Evolutionary conservation across 1,139 yeast species (phyloP), one percentile per base, ranked within the genome.

Genomic region (Eremothecium cymbalariae): DNA sequence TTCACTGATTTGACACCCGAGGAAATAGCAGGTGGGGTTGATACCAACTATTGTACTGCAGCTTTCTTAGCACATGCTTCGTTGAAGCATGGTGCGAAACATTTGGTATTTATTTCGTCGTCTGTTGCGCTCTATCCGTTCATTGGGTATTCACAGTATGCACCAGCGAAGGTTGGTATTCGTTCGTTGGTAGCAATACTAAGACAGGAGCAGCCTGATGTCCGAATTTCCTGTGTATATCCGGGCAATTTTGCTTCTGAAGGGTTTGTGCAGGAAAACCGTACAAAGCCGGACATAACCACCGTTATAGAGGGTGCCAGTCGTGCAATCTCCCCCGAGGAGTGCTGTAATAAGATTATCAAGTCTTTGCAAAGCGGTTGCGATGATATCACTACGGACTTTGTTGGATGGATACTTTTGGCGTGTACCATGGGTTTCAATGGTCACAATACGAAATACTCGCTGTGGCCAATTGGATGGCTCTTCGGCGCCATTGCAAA

Each of bases 231-330:
- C 2, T 69, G 76, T 33, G 75, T 85, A 0, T 78, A 77, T 50
- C 95, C 97, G 0, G 98, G 98, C 0, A 86, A 85, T 53, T 86
- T 90, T 60, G 71, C 67, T 33, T 80, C 94, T 45, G 97, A 88
- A 57, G 99, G 98, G 0, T 93, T 60, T 50, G 73, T 63, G 5
- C 75, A 76, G 40, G 99, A 93, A 57, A 82, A 88, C 52, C 62
- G 63, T 42, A 80, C 94, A 5, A 93, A 93, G 54, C 98, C 98
- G 0, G 72, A 68, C 18, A 83, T 93, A 39, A 88, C 97, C 2
- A 72, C 68, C 42, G 61, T 61, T 18, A 84, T 93, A 28, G 98
- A 93, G 57, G 98, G 98, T 1, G 68, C 94, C 1, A 80, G 94
- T 11, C 57, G 54, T 5, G 75, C 96, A 0, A 79, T 85, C 17